A percentile compares a stretch with the other conserved stretches of the same genome.
phyloP scores from a whole-genome alignment of 306 rosid species.

The Calophaca sinica region DNA sequence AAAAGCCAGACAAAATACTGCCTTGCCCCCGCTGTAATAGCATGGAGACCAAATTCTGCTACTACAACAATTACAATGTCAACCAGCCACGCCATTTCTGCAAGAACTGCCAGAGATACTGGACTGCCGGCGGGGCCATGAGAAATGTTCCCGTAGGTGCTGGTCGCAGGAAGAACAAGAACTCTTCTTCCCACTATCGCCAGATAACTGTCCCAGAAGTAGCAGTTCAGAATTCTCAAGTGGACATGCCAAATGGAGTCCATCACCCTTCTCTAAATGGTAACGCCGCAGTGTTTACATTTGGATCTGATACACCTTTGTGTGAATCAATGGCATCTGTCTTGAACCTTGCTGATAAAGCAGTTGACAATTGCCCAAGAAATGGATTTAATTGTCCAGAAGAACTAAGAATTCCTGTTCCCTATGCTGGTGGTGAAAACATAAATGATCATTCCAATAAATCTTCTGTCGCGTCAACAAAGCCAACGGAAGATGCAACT shows the following conservation, averaged over 20 bases:
- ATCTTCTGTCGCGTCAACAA: constrained; percentile 60
- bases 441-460: constrained; percentile 58
- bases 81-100: constrained; percentile 95
- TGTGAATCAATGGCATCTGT: constrained; percentile 68
- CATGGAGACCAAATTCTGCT: constrained; percentile 91
- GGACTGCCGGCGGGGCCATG: constrained; percentile 96
- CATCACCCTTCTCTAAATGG: constrained; percentile 52
- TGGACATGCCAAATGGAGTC: constrained; percentile 46
- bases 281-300: constrained; percentile 61
- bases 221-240: constrained; percentile 47
- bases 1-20: constrained; percentile 83
- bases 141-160: constrained; percentile 88
- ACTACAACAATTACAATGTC: constrained; percentile 86
- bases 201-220: constrained; percentile 62
- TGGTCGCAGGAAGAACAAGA: constrained; percentile 90
- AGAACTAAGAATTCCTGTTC: constrained; percentile 43
- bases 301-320: constrained; percentile 69
- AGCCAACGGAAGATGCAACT: constrained; percentile 52
- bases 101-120: constrained; percentile 88
- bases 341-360: constrained; percentile 55
- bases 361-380: constrained; percentile 19
- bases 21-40: constrained; percentile 88
- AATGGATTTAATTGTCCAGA: constrained; percentile 56
- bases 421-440: constrained; percentile 50
- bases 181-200: constrained; percentile 56